These are phyloP conservation scores for Puccinia hordei DNA, from an alignment of 1,284 basidiomycete species.

Conservation along the genomic window DNA sequence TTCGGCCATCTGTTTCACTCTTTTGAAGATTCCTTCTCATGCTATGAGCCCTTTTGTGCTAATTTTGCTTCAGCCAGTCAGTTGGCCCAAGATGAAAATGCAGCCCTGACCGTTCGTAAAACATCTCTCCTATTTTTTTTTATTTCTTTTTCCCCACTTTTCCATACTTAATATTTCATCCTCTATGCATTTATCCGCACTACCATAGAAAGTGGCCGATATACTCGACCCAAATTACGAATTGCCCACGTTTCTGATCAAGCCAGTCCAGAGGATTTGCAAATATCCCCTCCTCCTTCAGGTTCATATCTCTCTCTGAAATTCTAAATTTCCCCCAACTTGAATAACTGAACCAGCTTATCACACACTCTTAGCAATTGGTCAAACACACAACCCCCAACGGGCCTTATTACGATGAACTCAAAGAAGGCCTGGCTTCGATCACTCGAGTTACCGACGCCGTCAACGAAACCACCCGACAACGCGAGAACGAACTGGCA, in stretches of 20 bases:
- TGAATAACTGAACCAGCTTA: slow-evolving; percentile 47
- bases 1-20: slow-evolving; percentile 63
- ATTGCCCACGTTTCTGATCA: slow-evolving; percentile 79
- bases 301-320: slow-evolving; percentile 60
- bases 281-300: slow-evolving; percentile 72
- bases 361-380: slow-evolving; percentile 5
- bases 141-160: slow-evolving; percentile 55
- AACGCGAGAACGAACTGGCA: slow-evolving; percentile 76
- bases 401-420: slow-evolving; percentile 78
- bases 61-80: slow-evolving; percentile 88
- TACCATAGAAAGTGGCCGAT: slow-evolving; percentile 54
- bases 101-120: slow-evolving; percentile 73
- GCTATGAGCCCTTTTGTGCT: slow-evolving; percentile 96
- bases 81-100: slow-evolving; percentile 66
- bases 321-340: slow-evolving; percentile 18
- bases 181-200: background rate
- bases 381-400: slow-evolving; percentile 53
- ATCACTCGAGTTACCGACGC: slow-evolving; percentile 91
- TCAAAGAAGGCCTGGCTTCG: slow-evolving; percentile 78
- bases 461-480: slow-evolving; percentile 91
- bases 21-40: slow-evolving; percentile 85
- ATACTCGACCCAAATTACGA: slow-evolving; percentile 65
- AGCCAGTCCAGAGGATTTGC: slow-evolving; percentile 75
- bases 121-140: slow-evolving; percentile 58
- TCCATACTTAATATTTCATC: background rate